Evolutionary conservation across 192 early-diverging fungal genomes (phyloP).

Genomic region (Physocladia obscura): DNA sequence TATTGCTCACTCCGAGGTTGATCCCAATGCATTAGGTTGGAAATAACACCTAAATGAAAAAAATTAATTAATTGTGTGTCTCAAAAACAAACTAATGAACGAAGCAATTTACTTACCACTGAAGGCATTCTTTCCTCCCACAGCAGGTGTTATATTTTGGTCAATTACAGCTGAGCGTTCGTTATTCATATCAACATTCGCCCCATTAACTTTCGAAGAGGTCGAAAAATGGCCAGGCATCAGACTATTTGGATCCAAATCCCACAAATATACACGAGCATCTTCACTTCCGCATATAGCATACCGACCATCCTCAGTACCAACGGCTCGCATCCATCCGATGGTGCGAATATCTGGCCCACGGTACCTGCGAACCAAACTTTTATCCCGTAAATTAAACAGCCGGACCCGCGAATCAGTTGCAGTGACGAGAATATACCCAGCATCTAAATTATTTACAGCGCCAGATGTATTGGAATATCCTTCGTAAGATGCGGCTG

Average conservation of each 20-base stretch:
- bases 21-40: conserved; percentile 22
- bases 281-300: conserved; percentile 85
- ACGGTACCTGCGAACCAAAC: conserved; percentile 76
- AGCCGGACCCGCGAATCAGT: conserved; percentile 83
- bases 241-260: conserved; percentile 22
- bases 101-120: too few species aligned
- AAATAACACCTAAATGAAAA: not conserved
- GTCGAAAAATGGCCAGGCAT: not conserved
- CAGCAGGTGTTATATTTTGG: too few species aligned
- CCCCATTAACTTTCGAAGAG: not conserved
- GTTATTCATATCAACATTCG: not conserved
- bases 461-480: not conserved
- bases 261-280: conserved; percentile 65
- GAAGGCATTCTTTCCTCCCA: conserved; percentile 1
- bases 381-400: conserved; percentile 74
- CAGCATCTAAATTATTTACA: not conserved
- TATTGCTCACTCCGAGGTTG: conserved; percentile 5
- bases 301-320: conserved; percentile 74
- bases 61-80: too few species aligned
- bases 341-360: conserved; percentile 71
- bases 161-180: too few species aligned
- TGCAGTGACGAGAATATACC: conserved; percentile 67
- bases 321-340: conserved; percentile 70
- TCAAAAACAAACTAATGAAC: too few species aligned
- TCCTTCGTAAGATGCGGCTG: not conserved